Percentiles rank a stretch among this genome's conserved stretches.
These are phyloP conservation scores for Drosera spatulata DNA, from an alignment of 179 eudicot species.

Conservation along the genomic window DNA sequence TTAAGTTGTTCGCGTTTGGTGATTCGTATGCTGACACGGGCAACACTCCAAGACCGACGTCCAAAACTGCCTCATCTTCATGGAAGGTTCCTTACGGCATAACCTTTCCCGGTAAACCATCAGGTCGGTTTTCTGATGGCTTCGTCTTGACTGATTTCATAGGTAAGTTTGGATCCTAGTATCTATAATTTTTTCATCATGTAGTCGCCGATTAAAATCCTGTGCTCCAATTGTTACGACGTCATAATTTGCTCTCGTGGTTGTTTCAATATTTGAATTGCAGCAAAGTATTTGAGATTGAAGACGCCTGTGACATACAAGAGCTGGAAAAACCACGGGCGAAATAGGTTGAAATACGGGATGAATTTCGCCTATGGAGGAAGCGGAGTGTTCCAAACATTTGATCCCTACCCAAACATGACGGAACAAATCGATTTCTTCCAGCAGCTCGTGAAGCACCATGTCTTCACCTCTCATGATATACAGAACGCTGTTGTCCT, in stretches of 20 bases:
- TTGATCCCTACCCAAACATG: conserved; percentile 56
- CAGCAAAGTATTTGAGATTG: conserved; percentile 54
- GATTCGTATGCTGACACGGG: conserved; percentile 7
- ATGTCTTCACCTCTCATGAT: conserved; percentile 24
- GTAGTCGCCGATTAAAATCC: too few relatives aligned
- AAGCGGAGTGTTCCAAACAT: conserved; percentile 69
- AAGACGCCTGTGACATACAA: conserved; percentile 43
- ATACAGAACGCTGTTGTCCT: conserved; percentile 44
- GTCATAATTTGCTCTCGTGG: background rate
- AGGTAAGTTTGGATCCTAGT: background rate
- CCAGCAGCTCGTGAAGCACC: conserved; percentile 18
- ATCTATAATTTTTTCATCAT: background rate
- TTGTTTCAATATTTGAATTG: background rate
- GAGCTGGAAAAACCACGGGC: conserved; percentile 29
- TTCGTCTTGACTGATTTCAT: background rate
- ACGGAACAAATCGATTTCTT: conserved; percentile 57
- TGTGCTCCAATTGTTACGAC: too few relatives aligned
- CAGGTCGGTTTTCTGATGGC: conserved; percentile 3
- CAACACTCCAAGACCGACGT: background rate
- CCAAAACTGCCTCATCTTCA: background rate
- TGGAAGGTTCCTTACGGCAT: conserved; percentile 3
- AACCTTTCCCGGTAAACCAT: background rate
- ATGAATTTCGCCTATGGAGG: conserved; percentile 86
- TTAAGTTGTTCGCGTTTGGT: conserved; percentile 1
- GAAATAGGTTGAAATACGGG: conserved; percentile 31